phyloP scores from a whole-genome alignment of 257 asterid species.

The Misopates orontium region DNA sequence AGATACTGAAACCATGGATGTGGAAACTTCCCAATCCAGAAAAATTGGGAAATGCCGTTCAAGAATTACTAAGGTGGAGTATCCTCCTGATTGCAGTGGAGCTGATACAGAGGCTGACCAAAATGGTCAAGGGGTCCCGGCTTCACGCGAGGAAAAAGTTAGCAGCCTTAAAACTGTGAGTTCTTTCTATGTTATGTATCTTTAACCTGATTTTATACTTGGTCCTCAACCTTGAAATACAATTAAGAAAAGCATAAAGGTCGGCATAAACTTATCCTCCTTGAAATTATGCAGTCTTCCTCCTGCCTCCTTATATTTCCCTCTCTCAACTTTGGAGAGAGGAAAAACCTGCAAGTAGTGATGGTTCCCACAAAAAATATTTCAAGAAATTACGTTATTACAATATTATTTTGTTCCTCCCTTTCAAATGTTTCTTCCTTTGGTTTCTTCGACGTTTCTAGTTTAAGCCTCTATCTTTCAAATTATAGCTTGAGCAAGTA shows the following conservation, averaged over 20 bases:
- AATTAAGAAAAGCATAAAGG: background rate
- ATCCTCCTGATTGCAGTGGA: slow-evolving; percentile 65
- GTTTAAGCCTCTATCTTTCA: no score
- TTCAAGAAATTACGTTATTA: no score
- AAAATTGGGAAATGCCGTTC: slow-evolving; percentile 66
- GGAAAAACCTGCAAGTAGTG: background rate
- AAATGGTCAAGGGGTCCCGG: slow-evolving; percentile 67
- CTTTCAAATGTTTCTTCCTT: no score
- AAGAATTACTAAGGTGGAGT: slow-evolving; percentile 61
- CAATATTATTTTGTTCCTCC: no score
- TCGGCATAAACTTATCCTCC: slow-evolving; percentile 4
- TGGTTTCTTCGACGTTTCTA: no score
- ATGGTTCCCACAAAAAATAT: background rate
- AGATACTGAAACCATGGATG: slow-evolving; percentile 64
- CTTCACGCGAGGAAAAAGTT: slow-evolving; percentile 95
- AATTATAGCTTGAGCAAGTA: no score
- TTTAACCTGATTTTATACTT: slow-evolving; percentile 10
- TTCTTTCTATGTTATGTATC: slow-evolving; percentile 14
- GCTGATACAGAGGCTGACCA: slow-evolving; percentile 80
- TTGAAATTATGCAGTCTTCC: slow-evolving; percentile 14
- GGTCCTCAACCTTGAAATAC: background rate
- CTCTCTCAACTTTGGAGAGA: background rate
- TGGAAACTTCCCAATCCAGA: slow-evolving; percentile 62
- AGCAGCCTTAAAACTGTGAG: slow-evolving; percentile 98
- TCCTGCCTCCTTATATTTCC: slow-evolving; percentile 4